Conservation (phyloP, 495 filamentous ascomycete species). For the Choiromyces venosus region DNA sequence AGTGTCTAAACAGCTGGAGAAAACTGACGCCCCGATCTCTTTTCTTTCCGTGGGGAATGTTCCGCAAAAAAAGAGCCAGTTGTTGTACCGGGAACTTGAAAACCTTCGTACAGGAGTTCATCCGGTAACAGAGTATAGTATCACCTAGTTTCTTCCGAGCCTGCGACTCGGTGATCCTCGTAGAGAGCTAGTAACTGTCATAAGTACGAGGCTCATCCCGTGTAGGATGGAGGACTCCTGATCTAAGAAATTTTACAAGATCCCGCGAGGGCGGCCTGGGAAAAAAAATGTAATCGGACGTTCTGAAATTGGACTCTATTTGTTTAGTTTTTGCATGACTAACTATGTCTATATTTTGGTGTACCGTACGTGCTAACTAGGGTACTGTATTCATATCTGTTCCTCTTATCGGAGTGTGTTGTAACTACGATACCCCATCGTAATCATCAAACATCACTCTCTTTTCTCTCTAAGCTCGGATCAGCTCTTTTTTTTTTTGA, state of each 20-base stretch:
- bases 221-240: background rate
- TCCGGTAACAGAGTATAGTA: background rate
- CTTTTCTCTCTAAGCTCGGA: background rate
- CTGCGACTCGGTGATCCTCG: too few species aligned
- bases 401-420: background rate
- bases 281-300: background rate
- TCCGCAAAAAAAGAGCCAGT: background rate
- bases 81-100: background rate
- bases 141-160: background rate
- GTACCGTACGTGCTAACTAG: background rate
- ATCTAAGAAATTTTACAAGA: background rate
- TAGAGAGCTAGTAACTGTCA: background rate
- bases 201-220: background rate
- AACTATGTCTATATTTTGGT: background rate
- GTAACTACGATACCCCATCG: fast-evolving
- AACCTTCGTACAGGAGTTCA: background rate
- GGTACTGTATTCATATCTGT: background rate
- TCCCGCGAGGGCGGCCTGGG: background rate
- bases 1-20: background rate
- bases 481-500: background rate
- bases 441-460: background rate
- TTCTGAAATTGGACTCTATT: background rate
- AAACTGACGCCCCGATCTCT: background rate
- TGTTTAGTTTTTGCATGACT: background rate
- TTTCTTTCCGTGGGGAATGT: too few species aligned